Percentiles rank a stretch among this genome's conserved stretches.
phyloP scores from a whole-genome alignment of 2,329 filamentous ascomycete species.

The Seiridium cupressi region DNA sequence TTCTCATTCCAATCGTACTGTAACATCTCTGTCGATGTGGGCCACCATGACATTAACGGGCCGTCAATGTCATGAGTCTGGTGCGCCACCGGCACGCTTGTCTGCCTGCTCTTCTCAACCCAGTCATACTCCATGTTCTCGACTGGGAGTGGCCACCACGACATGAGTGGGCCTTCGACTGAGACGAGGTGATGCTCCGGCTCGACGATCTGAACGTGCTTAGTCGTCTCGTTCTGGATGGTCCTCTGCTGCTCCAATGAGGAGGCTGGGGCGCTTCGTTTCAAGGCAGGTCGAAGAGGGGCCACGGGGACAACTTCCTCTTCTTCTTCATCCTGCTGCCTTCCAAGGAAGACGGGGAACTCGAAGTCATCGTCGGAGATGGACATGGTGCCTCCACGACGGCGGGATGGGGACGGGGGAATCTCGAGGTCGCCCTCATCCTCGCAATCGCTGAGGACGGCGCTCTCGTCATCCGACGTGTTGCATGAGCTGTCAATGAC shows the following conservation, averaged over 20 bases:
- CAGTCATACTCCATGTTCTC: conserved; percentile 24
- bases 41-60: conserved; percentile 28
- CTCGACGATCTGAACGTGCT: conserved; percentile 8
- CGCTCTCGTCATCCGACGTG: conserved; percentile 16
- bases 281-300: not conserved
- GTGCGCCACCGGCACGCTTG: conserved; percentile 5
- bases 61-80: conserved; percentile 18
- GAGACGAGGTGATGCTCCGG: conserved; percentile 12
- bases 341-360: conserved; percentile 27
- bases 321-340: conserved; percentile 19
- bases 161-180: conserved; percentile 23
- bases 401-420: conserved; percentile 14
- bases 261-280: not conserved
- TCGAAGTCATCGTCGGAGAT: conserved; percentile 22
- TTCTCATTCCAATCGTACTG: conserved; percentile 25
- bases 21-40: conserved; percentile 18
- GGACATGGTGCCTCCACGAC: conserved; percentile 13
- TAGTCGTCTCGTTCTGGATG: not conserved
- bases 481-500: conserved; percentile 14
- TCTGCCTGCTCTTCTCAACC: conserved; percentile 14
- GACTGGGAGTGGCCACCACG: conserved; percentile 25
- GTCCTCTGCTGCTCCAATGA: not conserved
- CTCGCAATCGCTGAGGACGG: conserved; percentile 25
- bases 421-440: conserved; percentile 18
- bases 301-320: not conserved